Conservation (phyloP, 768 basidiomycete genomes). For the Phanerodontia chrysosporium region DNA sequence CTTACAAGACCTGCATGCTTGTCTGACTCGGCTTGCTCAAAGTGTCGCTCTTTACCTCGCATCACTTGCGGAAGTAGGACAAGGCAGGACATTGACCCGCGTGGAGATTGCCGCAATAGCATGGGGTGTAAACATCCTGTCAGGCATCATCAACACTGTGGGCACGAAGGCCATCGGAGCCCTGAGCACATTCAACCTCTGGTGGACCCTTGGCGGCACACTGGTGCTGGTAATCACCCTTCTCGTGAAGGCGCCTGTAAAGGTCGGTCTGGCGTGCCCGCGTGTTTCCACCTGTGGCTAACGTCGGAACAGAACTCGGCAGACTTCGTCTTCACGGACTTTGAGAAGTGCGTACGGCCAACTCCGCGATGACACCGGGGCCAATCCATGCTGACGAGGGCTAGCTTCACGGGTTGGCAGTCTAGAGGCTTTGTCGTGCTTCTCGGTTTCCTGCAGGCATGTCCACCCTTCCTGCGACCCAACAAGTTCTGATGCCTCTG, state of each 20-base stretch:
- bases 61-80: conserved; percentile 47
- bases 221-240: conserved; percentile 52
- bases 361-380: not conserved
- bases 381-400: not conserved
- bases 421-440: conserved; percentile 53
- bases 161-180: conserved; percentile 54
- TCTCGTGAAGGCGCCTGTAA: conserved; percentile 51
- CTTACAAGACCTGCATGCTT: not conserved
- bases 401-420: conserved; percentile 52
- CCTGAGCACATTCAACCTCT: conserved; percentile 52
- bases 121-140: conserved; percentile 53
- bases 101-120: conserved; percentile 50
- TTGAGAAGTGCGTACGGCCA: conserved; percentile 37
- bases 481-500: not conserved
- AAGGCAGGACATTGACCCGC: conserved; percentile 38
- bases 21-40: not conserved
- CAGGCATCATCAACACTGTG: conserved; percentile 50
- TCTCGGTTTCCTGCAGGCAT: conserved; percentile 49
- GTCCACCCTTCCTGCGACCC: conserved; percentile 1
- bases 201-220: conserved; percentile 61
- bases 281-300: no score
- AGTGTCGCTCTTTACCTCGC: conserved; percentile 54
- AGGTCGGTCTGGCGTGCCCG: conserved; percentile 28
- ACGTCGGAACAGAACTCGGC: conserved; percentile 43
- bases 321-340: conserved; percentile 51